These are phyloP conservation scores for Neohortaea acidophila DNA, from an alignment of 495 filamentous ascomycete genomes.

Conservation along the genomic window DNA sequence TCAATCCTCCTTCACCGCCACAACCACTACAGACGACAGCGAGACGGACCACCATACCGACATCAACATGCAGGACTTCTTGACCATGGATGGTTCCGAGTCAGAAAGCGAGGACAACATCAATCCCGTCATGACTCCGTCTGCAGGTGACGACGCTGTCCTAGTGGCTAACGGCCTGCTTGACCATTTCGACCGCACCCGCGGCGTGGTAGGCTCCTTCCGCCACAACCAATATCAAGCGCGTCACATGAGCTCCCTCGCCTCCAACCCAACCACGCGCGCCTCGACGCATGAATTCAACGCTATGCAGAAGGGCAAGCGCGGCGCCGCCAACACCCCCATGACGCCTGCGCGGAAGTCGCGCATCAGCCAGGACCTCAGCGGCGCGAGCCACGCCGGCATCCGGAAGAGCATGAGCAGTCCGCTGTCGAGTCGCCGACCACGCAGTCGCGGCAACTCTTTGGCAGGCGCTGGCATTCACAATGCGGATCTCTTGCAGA, in stretches of 20 bases:
- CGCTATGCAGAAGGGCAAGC: slow-evolving; percentile 15
- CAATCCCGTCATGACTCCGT: not conserved
- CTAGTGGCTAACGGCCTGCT: slow-evolving; percentile 5
- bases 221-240: slow-evolving; percentile 12
- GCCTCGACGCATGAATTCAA: slow-evolving; percentile 13
- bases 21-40: slow-evolving; percentile 1
- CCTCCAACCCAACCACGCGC: slow-evolving; percentile 11
- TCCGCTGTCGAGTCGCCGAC: slow-evolving; percentile 8
- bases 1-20: not conserved
- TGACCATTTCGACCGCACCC: slow-evolving; percentile 10
- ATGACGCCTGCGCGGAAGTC: slow-evolving; percentile 17
- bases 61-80: slow-evolving; percentile 15
- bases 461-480: not conserved
- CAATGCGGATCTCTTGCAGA: not conserved
- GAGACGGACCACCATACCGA: slow-evolving; percentile 3
- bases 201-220: slow-evolving; percentile 13
- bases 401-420: slow-evolving; percentile 12
- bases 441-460: slow-evolving; percentile 8
- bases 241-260: slow-evolving; percentile 12
- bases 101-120: slow-evolving; percentile 6
- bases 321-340: slow-evolving; percentile 15
- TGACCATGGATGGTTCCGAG: slow-evolving; percentile 6
- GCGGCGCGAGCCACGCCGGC: slow-evolving; percentile 4
- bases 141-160: not conserved
- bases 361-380: slow-evolving; percentile 9